phyloP scores from a whole-genome alignment of 768 basidiomycete species.

The Tephrocybe sp. region DNA sequence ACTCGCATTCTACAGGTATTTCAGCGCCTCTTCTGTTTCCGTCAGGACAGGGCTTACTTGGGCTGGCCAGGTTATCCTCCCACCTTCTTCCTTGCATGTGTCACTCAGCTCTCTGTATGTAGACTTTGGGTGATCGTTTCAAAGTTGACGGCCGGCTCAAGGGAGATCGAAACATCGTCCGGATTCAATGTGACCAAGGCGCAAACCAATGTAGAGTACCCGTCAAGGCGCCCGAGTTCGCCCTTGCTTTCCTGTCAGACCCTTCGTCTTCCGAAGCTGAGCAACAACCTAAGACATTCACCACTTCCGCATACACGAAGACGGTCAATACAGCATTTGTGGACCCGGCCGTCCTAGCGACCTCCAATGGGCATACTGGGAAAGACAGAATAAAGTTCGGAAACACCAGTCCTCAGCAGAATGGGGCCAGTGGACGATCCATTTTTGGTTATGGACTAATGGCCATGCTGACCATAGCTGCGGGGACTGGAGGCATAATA shows the following conservation, averaged over 20 bases:
- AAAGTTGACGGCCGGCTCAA: slow-evolving; percentile 67
- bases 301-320: slow-evolving; percentile 58
- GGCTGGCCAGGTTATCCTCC: slow-evolving; percentile 61
- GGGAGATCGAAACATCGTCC: slow-evolving; percentile 54
- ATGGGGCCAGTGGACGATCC: not conserved
- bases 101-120: not conserved
- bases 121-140: slow-evolving; percentile 65
- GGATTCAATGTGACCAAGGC: slow-evolving; percentile 56
- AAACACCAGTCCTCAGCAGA: slow-evolving; percentile 26
- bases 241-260: slow-evolving; percentile 68
- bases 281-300: slow-evolving; percentile 41
- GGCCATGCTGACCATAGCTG: not conserved
- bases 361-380: slow-evolving; percentile 43
- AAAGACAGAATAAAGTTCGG: slow-evolving; percentile 22
- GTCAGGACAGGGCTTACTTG: slow-evolving; percentile 70
- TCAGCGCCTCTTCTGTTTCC: slow-evolving; percentile 53
- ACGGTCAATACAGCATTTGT: slow-evolving; percentile 52
- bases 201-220: slow-evolving; percentile 56
- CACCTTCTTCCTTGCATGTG: slow-evolving; percentile 10
- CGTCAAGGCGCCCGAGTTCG: slow-evolving; percentile 71
- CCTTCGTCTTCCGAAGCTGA: slow-evolving; percentile 30
- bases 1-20: slow-evolving; percentile 40
- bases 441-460: not conserved
- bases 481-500: not conserved
- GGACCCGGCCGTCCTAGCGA: slow-evolving; percentile 52